A percentile compares a stretch with the other conserved stretches of the same genome.
These are phyloP conservation scores for Populus hybrid DNA, from an alignment of 441 rosid species.

Conservation along the genomic window DNA sequence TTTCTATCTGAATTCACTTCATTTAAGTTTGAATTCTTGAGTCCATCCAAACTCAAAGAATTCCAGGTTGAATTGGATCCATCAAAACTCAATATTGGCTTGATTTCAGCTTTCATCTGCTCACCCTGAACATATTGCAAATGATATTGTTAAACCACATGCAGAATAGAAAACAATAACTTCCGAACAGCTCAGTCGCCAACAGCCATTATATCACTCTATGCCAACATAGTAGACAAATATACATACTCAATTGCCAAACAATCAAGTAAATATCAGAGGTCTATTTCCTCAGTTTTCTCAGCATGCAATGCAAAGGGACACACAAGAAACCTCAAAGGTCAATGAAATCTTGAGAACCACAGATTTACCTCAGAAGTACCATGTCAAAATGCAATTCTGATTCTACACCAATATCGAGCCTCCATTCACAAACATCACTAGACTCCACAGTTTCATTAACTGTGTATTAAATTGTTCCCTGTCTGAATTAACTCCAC, in stretches of 20 bases:
- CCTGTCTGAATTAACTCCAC: slow-evolving; percentile 11
- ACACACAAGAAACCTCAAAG: background rate
- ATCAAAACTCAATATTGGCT: slow-evolving; percentile 3
- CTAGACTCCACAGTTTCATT: slow-evolving; percentile 24
- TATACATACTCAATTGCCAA: background rate
- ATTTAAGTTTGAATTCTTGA: slow-evolving; percentile 12
- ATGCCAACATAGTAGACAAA: background rate
- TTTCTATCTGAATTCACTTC: slow-evolving; percentile 23
- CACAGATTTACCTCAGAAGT: slow-evolving; percentile 25
- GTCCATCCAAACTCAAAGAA: slow-evolving; percentile 27
- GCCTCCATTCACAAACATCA: slow-evolving; percentile 40
- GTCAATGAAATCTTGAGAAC: slow-evolving; percentile 5
- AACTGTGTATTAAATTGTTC: slow-evolving; percentile 15
- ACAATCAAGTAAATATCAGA: background rate
- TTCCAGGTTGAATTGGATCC: slow-evolving; percentile 30
- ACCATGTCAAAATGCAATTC: slow-evolving; percentile 22
- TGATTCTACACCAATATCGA: slow-evolving; percentile 37
- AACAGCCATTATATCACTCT: background rate
- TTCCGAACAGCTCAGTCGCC: background rate
- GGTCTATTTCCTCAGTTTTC: background rate
- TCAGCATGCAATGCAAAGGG: background rate
- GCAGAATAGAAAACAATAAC: background rate
- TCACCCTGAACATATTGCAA: slow-evolving; percentile 3
- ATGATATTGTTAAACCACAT: background rate
- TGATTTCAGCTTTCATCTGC: slow-evolving; percentile 12